These are phyloP conservation scores for Dissophora globulifera DNA, from an alignment of 192 early-diverging fungal genomes.

Conservation along the genomic window DNA sequence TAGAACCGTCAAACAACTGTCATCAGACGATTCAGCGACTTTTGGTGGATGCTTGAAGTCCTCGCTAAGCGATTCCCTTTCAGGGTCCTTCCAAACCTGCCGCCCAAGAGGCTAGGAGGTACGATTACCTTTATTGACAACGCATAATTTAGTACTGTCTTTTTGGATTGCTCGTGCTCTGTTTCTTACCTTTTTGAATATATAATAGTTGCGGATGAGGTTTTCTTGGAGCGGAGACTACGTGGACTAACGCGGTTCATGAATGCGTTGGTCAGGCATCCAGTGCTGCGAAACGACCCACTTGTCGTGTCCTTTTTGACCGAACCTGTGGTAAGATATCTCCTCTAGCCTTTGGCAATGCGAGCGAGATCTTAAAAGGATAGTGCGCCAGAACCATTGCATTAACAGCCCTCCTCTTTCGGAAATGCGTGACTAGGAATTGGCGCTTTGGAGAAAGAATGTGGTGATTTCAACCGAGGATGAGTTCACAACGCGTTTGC, in stretches of 20 bases:
- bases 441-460: conserved; percentile 68
- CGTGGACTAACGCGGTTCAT: conserved; percentile 78
- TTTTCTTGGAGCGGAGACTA: conserved; percentile 77
- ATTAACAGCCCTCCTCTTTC: no score
- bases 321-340: conserved; percentile 64
- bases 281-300: conserved; percentile 71
- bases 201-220: conserved; percentile 60
- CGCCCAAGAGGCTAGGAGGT: conserved; percentile 90
- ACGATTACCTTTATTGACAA: conserved; percentile 36
- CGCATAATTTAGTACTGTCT: no score
- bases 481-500: conserved; percentile 52
- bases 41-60: conserved; percentile 87
- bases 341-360: no score
- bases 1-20: conserved; percentile 65
- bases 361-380: no score
- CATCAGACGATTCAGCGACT: conserved; percentile 89
- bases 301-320: conserved; percentile 73
- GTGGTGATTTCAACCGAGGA: conserved; percentile 67
- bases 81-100: conserved; percentile 82
- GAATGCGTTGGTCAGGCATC: conserved; percentile 81
- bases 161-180: not conserved
- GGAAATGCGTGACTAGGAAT: conserved; percentile 68
- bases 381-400: no score
- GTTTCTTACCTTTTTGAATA: not conserved
- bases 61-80: conserved; percentile 84